Evolutionary conservation across 2,329 filamentous ascomycete species (phyloP), one percentile per base, ranked within the genome.

Genomic region (Xylaria sp.): DNA sequence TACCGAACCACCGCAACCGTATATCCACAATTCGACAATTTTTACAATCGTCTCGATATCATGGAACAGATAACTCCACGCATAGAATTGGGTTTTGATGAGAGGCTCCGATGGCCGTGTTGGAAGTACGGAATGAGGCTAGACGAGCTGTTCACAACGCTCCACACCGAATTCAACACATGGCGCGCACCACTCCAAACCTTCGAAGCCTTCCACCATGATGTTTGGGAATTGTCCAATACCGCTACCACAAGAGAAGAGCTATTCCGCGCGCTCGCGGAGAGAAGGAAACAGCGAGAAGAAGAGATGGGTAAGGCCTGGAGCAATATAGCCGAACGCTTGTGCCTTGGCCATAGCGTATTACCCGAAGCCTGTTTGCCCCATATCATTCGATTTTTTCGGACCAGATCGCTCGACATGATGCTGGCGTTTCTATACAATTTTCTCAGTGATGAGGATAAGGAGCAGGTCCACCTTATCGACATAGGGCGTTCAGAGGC

Each of bases 91-190:
- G 54, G 11, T 11, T 36, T 36, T 36, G 34, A 36, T 6, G 34
- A 36, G 7, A 11, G 7, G 34, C 11, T 36, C 6, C 54, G 24
- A n/a, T 60, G 45, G 57, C 21, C 21, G n/a, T 14, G 14, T n/a
- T 60, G 19, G 42, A 60, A 36, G 24, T 60, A 50, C 21, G 57
- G 45, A 7, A 48, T 60, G 57, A 4, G 3, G 3, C 21, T 39
- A 6, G 57, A 60, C 9, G 57, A 21, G 27, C 11, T 60, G 7
- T 60, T 50, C 9, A 60, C 42, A 12, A 50, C 57, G n/a, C 57
- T 60, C 11, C 57, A 60, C 27, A 12, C n/a, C 1, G 11, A 17
- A 12, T 50, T 19, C 27, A 60, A 60, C n/a, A 50, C 45, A 19
- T 50, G 45, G 42, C 3, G 27, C 8, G n/a, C n/a, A 14, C 42